Percentiles rank a stretch among this genome's conserved stretches.
Conservation (phyloP, 2,329 filamentous ascomycete genomes). For the Penicillium freii region DNA sequence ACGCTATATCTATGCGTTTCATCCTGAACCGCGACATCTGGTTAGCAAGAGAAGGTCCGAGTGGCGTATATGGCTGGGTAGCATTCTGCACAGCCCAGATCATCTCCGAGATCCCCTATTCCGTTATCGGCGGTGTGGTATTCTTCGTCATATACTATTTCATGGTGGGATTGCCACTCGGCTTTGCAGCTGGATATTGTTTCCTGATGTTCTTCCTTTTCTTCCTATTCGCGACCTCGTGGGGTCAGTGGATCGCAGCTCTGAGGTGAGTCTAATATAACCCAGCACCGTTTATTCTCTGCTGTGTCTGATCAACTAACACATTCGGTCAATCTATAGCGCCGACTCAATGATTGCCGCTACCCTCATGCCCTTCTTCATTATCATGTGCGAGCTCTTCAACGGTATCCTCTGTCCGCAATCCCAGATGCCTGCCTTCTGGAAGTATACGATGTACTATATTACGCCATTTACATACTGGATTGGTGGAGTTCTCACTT, state of each 20-base stretch:
- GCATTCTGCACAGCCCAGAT: conserved; percentile 69
- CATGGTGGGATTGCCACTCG: conserved; percentile 63
- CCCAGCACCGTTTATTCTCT: not conserved
- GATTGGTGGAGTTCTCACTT: conserved; percentile 74
- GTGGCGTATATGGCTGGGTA: conserved; percentile 68
- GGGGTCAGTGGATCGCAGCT: conserved; percentile 78
- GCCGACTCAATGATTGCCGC: conserved; percentile 67
- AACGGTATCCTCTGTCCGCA: conserved; percentile 81
- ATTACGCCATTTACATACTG: conserved; percentile 83
- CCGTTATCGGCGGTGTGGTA: conserved; percentile 59
- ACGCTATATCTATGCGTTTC: conserved; percentile 68
- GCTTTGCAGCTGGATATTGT: conserved; percentile 64
- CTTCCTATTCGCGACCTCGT: conserved; percentile 67
- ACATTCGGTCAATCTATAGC: conserved; percentile 13
- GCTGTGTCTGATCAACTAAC: conserved; percentile 1
- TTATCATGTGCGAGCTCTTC: conserved; percentile 80
- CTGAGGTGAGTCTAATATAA: conserved; percentile 53
- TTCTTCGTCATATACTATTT: conserved; percentile 73
- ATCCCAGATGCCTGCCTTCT: conserved; percentile 73
- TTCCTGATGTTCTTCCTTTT: conserved; percentile 73
- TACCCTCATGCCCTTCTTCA: conserved; percentile 77
- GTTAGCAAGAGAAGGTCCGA: conserved; percentile 66
- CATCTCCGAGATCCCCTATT: conserved; percentile 65
- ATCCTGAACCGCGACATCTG: conserved; percentile 67
- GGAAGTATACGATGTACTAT: conserved; percentile 77